These are phyloP conservation scores for Geum urbanum DNA, from an alignment of 306 rosid species.

Conservation along the genomic window DNA sequence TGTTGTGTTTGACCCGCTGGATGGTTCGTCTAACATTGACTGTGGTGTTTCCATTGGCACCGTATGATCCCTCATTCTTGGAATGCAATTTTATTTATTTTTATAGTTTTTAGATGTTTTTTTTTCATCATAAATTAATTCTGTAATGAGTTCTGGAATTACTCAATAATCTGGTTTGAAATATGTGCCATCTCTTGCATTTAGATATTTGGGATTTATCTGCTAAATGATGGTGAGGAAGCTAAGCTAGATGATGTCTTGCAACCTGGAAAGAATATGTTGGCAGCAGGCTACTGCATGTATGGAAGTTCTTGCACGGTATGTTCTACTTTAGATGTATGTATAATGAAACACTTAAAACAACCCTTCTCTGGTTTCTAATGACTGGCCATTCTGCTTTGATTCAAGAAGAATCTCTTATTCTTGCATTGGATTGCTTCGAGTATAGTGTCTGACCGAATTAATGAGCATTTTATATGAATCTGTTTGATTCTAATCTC, in stretches of 20 bases:
- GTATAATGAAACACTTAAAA: background rate
- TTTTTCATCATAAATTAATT: background rate
- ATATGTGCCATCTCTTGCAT: slow-evolving; percentile 27
- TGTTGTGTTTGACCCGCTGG: slow-evolving; percentile 83
- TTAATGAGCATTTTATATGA: background rate
- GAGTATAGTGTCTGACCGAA: background rate
- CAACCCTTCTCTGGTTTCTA: background rate
- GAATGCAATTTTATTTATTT: no score
- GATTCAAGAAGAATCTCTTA: background rate
- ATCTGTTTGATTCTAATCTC: background rate
- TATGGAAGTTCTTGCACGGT: slow-evolving; percentile 99
- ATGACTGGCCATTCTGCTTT: background rate
- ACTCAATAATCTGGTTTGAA: slow-evolving; percentile 25
- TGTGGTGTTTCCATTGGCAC: slow-evolving; percentile 99
- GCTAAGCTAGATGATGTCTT: slow-evolving; percentile 69
- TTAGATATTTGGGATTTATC: slow-evolving; percentile 89
- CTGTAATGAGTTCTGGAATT: slow-evolving; percentile 20
- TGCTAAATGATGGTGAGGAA: slow-evolving; percentile 49
- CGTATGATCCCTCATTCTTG: slow-evolving; percentile 34
- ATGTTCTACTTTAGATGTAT: slow-evolving; percentile 19
- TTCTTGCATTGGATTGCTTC: background rate
- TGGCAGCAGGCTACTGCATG: slow-evolving; percentile 99
- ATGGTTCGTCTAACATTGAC: slow-evolving; percentile 76
- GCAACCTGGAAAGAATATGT: slow-evolving; percentile 87
- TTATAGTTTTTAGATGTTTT: no score